Evolutionary conservation across 1,284 basidiomycete genomes (phyloP), one percentile per base, ranked within the genome.

Genomic region (Cutaneotrichosporon arboriforme): DNA sequence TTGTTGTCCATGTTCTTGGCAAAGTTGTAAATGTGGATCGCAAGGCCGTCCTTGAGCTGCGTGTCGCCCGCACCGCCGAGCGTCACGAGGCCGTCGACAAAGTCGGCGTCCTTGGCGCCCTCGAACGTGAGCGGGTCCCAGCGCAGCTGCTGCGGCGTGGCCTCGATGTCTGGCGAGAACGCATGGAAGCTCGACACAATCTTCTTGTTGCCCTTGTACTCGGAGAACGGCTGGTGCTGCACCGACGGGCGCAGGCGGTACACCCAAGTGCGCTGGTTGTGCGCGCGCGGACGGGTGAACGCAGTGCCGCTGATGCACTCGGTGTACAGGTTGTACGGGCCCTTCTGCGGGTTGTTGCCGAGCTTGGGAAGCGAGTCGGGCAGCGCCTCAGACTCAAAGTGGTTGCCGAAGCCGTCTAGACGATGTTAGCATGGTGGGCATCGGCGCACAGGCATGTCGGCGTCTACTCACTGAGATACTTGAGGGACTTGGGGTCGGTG

Each of bases 51-150:
- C 23, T 77, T 79, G 46, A 81, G 61, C 17, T 81, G 82, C 2
- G 83, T 82, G 52, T 84, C 82, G 1, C 84, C 84, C 49, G 81
- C 82, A 0, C 84, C 84, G 7, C 80, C 81, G 17, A 86, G 61
- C 0, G 84, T 85, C 72, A 84, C 82, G 38, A 87, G 61, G 3
- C 84, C 83, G 36, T 81, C 75, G 21, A 84, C 74, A 60, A 84
- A 86, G 63, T 85, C 81, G 31, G 81, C 77, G 18, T 39, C 31
- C 26, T 44, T 34, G 38, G 77, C 75, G 22, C 70, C 67, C 17
- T 41, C 40, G 22, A 85, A 72, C 26, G 36, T 34, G 21, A 54
- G 46, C 0, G 84, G 83, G 57, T 80, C 77, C 84, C 84, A 86
- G 79, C 75, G 74, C 84, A 86, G 65, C 78, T 80, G 22, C 81